Conservation (phyloP, 352 stramenopile species). For the Phytophthora idaei region DNA sequence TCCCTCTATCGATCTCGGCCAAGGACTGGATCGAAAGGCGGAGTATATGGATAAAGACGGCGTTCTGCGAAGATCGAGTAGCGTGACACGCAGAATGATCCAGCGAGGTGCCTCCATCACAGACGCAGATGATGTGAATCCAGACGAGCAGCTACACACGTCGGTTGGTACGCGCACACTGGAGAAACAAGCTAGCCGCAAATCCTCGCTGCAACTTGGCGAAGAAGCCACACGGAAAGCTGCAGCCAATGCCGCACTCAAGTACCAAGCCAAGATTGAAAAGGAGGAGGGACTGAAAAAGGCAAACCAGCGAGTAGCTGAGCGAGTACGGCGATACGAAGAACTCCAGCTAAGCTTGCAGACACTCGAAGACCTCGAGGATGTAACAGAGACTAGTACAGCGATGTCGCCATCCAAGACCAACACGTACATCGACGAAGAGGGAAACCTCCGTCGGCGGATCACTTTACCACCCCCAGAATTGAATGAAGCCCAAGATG, state of each 20-base stretch:
- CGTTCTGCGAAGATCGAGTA: constrained; percentile 43
- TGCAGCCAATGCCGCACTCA: constrained; percentile 41
- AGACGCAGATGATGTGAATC: constrained; percentile 25
- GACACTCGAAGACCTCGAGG: constrained; percentile 13
- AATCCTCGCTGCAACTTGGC: constrained; percentile 7
- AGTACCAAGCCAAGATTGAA: constrained; percentile 34
- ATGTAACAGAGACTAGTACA: constrained; percentile 50
- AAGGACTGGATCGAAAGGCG: constrained; percentile 41
- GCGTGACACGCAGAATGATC: constrained; percentile 40
- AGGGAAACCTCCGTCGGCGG: constrained; percentile 56
- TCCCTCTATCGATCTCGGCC: neutral
- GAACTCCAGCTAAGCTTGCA: constrained; percentile 25
- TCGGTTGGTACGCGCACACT: constrained; percentile 9
- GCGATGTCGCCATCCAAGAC: constrained; percentile 41
- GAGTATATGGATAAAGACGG: constrained; percentile 57
- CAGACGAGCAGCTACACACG: constrained; percentile 39
- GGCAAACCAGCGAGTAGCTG: constrained; percentile 36
- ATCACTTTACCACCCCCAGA: neutral
- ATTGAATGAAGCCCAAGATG: neutral
- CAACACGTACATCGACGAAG: constrained; percentile 50
- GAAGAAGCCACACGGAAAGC: constrained; percentile 26
- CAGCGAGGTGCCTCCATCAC: constrained; percentile 43
- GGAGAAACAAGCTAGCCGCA: constrained; percentile 6
- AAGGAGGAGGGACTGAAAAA: constrained; percentile 40
- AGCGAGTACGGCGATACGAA: constrained; percentile 40